phyloP scores from a whole-genome alignment of 73 alveolate species.

The Paramecium sonneborni region DNA sequence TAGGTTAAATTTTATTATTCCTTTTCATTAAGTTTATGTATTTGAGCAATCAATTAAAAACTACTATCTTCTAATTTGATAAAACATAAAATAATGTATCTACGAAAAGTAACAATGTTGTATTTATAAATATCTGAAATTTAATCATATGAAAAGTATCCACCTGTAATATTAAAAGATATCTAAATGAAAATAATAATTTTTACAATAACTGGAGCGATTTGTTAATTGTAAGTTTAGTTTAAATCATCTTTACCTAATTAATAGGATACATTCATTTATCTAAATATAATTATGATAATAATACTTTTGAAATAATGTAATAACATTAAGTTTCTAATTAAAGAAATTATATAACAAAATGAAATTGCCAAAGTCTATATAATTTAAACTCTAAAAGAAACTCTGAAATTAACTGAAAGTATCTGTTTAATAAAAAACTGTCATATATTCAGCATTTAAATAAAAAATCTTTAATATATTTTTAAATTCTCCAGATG shows the following conservation, averaged over 20 bases:
- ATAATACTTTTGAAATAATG: background rate
- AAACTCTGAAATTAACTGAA: background rate
- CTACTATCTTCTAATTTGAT: background rate
- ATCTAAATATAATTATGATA: background rate
- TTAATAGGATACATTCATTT: background rate
- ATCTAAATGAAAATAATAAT: background rate
- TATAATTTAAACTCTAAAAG: background rate
- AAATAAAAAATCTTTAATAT: background rate
- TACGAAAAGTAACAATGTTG: background rate
- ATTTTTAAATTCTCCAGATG: background rate
- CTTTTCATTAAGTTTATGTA: background rate
- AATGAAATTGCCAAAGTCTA: background rate
- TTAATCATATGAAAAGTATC: background rate
- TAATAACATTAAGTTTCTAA: background rate
- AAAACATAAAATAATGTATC: background rate
- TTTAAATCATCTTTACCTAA: background rate
- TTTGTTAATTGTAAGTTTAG: background rate
- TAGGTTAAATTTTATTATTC: background rate
- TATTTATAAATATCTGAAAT: background rate
- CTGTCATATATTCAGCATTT: background rate
- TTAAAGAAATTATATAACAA: background rate
- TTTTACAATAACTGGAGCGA: background rate
- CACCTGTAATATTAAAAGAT: background rate
- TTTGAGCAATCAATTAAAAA: background rate
- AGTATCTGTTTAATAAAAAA: background rate